phyloP scores from a whole-genome alignment of 345 rosid species.

The Populus tremula region DNA sequence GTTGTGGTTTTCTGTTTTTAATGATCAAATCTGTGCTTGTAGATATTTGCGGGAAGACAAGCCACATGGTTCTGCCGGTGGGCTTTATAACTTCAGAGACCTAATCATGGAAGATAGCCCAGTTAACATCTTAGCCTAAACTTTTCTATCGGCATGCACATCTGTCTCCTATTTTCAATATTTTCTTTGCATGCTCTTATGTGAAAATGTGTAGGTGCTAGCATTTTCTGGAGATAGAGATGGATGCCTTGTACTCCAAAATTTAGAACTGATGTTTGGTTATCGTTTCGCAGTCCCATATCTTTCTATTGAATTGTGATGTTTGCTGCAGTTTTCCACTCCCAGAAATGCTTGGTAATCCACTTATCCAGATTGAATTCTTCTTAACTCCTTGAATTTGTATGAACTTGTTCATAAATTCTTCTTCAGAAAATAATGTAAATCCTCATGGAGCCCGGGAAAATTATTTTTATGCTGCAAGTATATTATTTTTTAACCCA shows the following conservation, averaged over 20 bases:
- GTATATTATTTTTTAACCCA: neutral
- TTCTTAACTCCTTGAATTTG: neutral
- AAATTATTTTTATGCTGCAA: neutral
- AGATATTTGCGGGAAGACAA: conserved; percentile 37
- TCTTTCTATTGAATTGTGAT: conserved; percentile 76
- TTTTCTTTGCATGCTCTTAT: neutral
- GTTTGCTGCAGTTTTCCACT: conserved; percentile 94
- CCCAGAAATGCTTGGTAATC: conserved; percentile 65
- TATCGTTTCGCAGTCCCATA: conserved; percentile 54
- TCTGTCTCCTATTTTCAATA: neutral
- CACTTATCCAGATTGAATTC: neutral
- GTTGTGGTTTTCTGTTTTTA: neutral
- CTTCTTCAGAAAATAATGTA: neutral
- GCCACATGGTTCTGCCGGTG: conserved; percentile 40
- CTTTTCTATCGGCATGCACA: neutral
- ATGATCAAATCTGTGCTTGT: neutral
- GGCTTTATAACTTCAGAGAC: conserved; percentile 33
- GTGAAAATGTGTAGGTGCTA: neutral
- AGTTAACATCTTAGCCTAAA: conserved; percentile 12
- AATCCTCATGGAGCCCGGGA: neutral
- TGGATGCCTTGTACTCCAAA: neutral
- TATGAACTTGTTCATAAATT: neutral
- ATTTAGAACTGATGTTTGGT: neutral
- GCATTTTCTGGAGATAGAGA: neutral
- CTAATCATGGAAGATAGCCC: conserved; percentile 31